phyloP scores from a whole-genome alignment of 352 stramenopile species.

The Phytophthora podocarpi region DNA sequence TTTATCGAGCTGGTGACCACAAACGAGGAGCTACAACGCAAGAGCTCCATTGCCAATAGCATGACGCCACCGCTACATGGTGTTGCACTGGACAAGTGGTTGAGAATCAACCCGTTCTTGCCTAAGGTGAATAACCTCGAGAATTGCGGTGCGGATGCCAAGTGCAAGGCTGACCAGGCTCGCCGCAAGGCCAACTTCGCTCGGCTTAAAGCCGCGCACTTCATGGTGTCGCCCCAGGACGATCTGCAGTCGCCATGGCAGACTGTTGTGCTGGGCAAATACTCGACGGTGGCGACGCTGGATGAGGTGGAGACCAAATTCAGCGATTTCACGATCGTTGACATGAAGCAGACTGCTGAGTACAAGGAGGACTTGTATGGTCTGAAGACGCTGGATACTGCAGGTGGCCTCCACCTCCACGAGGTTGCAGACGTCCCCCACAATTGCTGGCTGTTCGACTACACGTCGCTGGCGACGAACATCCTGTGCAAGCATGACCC shows the following conservation, averaged over 20 bases:
- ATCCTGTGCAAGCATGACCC: constrained; percentile 32
- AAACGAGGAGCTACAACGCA: constrained; percentile 31
- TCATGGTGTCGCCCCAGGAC: constrained; percentile 58
- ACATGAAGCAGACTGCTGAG: constrained; percentile 40
- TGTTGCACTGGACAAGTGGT: constrained; percentile 39
- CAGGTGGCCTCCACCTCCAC: constrained; percentile 34
- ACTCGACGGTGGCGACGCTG: constrained; percentile 39
- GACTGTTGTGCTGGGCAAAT: constrained; percentile 45
- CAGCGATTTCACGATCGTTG: constrained; percentile 29
- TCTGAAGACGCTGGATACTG: constrained; percentile 40
- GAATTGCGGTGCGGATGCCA: constrained; percentile 16
- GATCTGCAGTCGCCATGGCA: constrained; percentile 52
- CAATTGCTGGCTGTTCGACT: constrained; percentile 50
- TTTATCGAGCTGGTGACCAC: constrained; percentile 40
- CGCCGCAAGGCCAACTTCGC: constrained; percentile 54
- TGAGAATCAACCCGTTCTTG: constrained; percentile 44
- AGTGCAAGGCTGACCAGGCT: constrained; percentile 27
- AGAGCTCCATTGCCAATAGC: constrained; percentile 47
- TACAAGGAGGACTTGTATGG: constrained; percentile 47
- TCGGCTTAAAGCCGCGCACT: constrained; percentile 46
- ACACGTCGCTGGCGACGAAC: constrained; percentile 38
- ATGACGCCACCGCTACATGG: constrained; percentile 33
- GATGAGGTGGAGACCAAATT: constrained; percentile 43
- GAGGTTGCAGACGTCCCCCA: constrained; percentile 33
- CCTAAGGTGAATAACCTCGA: constrained; percentile 50